Percentiles rank a stretch among this genome's conserved stretches.
phyloP scores from a whole-genome alignment of 2,329 filamentous ascomycete genomes.

The Escovopsis sp. region DNA sequence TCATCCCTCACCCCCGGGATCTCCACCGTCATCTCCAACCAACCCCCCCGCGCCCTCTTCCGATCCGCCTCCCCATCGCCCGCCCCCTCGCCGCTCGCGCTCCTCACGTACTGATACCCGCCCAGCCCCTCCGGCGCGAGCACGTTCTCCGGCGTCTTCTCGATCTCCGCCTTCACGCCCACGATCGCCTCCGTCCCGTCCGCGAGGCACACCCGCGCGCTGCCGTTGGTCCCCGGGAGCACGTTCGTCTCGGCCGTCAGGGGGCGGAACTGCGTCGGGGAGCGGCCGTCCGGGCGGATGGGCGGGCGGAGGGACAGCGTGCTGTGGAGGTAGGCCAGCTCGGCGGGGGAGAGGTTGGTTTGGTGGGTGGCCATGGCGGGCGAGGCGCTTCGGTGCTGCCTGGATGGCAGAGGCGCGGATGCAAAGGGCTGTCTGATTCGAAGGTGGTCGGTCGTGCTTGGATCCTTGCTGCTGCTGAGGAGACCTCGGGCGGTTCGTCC shows the following conservation, averaged over 20 bases:
- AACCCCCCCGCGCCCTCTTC: slow-evolving; percentile 41
- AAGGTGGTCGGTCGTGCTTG: background rate
- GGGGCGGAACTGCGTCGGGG: slow-evolving; percentile 75
- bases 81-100: slow-evolving; percentile 19
- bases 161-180: slow-evolving; percentile 88
- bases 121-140: slow-evolving; percentile 10
- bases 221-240: slow-evolving; percentile 78
- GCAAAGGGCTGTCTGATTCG: background rate
- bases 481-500: no score
- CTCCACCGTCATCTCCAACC: slow-evolving; percentile 85
- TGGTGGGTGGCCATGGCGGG: slow-evolving; percentile 46
- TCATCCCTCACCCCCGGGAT: slow-evolving; percentile 85
- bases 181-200: slow-evolving; percentile 95
- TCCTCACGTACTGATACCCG: slow-evolving; percentile 8
- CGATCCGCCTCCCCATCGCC: slow-evolving; percentile 24
- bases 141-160: slow-evolving; percentile 40
- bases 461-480: no score
- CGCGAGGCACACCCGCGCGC: slow-evolving; percentile 81
- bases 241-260: slow-evolving; percentile 82
- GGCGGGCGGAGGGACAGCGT: slow-evolving; percentile 70
- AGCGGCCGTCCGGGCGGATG: slow-evolving; percentile 76
- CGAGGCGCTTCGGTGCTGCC: slow-evolving; percentile 4
- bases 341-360: slow-evolving; percentile 77
- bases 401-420: background rate
- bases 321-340: slow-evolving; percentile 86